Base-by-base conservation (phyloP, 78 protist genomes). In the Dictyostelium intermedium region DNA sequence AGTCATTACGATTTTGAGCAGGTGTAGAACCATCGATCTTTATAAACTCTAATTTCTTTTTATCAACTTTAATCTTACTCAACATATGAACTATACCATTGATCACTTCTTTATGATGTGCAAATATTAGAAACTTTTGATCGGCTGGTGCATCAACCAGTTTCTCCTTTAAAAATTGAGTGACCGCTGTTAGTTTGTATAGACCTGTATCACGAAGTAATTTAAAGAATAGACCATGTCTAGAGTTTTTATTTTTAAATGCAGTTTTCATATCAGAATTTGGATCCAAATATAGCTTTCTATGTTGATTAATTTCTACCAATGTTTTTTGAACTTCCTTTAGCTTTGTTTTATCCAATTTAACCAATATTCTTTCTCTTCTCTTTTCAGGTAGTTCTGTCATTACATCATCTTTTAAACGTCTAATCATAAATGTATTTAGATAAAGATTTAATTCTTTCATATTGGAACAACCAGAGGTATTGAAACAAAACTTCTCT, bases 321-420 rank as follows among this genome's bases (percentile, higher is more conserved):
- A 89, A 35, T 23, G 79, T 66, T 25, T 23, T 9, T 13, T 69
- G 34, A 43, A 89, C 82, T 69, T 78, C 61, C n/a, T 47, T 80
- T n/a, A 89, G 8, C 4, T 80, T 74, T 23, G 50, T 9, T 34
- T 80, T 89, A 45, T 89, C 84, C 63, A 89, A 47, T n/a, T 74
- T 70, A 3, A 89, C 78, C 30, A 39, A 34, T 2, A 86, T 91
- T 83, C 63, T 77, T 30, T 97, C 94, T 69, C 98, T 77, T 10
- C 74, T 30, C 95, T 98, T 98, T 9, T 61, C 79, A 13, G 99
- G 99, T 45, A 98, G 93, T 45, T 98, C 83, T 3, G 91, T 53
- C 37, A 97, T 80, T 3, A 98, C 99, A 35, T 95, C 97, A 27
- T 83, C 83, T 91, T 98, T 98, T 27, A 56, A 72, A 5, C 99